A percentile compares a stretch with the other conserved stretches of the same genome.
Conservation (phyloP, 257 asterid genomes). For the Solanum dulcamara region DNA sequence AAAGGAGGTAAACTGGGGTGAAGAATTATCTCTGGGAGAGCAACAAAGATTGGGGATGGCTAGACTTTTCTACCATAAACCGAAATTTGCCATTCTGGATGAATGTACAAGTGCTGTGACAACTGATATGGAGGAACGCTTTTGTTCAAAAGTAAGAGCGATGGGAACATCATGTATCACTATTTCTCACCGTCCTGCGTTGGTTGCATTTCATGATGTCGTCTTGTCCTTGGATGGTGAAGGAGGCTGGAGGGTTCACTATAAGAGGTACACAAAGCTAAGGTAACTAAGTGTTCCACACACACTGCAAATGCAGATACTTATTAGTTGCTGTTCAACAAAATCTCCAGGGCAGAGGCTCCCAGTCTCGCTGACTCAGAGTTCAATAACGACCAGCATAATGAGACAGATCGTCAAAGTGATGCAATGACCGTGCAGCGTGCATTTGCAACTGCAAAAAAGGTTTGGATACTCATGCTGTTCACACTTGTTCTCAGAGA, state of each 20-base stretch:
- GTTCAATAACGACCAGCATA: slow-evolving; percentile 26
- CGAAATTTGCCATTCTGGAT: slow-evolving; percentile 93
- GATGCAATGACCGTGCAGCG: slow-evolving; percentile 90
- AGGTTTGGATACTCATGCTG: slow-evolving; percentile 28
- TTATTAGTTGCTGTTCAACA: slow-evolving; percentile 10
- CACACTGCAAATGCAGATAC: background rate
- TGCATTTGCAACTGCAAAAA: slow-evolving; percentile 75
- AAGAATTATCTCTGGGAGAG: slow-evolving; percentile 93
- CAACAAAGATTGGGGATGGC: slow-evolving; percentile 99
- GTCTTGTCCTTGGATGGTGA: slow-evolving; percentile 98
- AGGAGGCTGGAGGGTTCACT: slow-evolving; percentile 96
- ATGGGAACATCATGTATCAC: slow-evolving; percentile 99
- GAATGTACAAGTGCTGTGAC: slow-evolving; percentile 99
- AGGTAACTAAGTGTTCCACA: background rate
- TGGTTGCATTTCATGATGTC: slow-evolving; percentile 95
- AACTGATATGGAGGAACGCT: slow-evolving; percentile 97
- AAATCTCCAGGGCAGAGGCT: slow-evolving; percentile 49
- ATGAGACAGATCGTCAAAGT: slow-evolving; percentile 71
- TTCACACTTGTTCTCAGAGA: background rate
- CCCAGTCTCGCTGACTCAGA: slow-evolving; percentile 48
- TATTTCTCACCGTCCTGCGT: slow-evolving; percentile 97
- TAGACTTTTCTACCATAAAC: slow-evolving; percentile 96
- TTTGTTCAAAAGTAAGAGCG: slow-evolving; percentile 92
- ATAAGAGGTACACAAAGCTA: slow-evolving; percentile 46
- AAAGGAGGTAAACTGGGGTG: slow-evolving; percentile 98